A percentile compares a stretch with the other conserved stretches of the same genome.
These are phyloP conservation scores for Sporothrix variecibatus DNA, from an alignment of 2,329 filamentous ascomycete species.

Conservation along the genomic window DNA sequence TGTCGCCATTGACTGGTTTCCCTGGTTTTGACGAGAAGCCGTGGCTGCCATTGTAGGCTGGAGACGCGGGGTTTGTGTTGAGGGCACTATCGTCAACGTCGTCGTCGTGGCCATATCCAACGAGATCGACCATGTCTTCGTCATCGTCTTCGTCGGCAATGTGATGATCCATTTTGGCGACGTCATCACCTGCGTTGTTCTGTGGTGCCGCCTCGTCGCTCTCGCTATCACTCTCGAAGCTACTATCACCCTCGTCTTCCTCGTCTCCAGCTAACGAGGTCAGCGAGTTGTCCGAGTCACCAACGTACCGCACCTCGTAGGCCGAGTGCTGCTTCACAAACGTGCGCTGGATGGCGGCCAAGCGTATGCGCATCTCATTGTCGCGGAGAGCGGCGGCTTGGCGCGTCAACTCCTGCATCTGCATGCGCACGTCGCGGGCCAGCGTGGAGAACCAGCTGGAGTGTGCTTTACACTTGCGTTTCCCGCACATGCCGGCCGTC, in stretches of 20 bases:
- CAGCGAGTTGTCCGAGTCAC: conserved; percentile 26
- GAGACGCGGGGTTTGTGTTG: background rate
- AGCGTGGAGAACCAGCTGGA: conserved; percentile 59
- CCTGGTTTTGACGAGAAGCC: background rate
- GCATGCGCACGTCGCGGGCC: conserved; percentile 51
- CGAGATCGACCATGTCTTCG: conserved; percentile 7
- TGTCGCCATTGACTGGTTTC: background rate
- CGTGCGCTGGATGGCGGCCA: conserved; percentile 53
- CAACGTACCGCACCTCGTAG: conserved; percentile 28
- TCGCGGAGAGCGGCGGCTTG: conserved; percentile 55
- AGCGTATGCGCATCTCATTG: conserved; percentile 54
- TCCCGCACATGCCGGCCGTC: conserved; percentile 51
- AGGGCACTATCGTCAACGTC: background rate
- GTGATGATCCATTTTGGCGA: background rate
- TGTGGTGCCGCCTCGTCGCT: conserved; percentile 5
- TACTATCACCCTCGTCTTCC: background rate
- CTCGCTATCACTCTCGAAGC: conserved; percentile 19
- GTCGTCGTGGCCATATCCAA: conserved; percentile 6
- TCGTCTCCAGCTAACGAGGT: conserved; percentile 41
- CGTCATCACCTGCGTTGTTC: background rate
- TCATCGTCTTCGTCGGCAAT: background rate
- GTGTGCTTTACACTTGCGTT: conserved; percentile 61
- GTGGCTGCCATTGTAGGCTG: conserved; percentile 12
- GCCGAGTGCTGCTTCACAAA: conserved; percentile 46
- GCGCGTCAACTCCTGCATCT: conserved; percentile 57